Evolutionary conservation across 2,329 filamentous ascomycete genomes (phyloP), one percentile per base, ranked within the genome.

Genomic region (Paraconiothyrium sp.): DNA sequence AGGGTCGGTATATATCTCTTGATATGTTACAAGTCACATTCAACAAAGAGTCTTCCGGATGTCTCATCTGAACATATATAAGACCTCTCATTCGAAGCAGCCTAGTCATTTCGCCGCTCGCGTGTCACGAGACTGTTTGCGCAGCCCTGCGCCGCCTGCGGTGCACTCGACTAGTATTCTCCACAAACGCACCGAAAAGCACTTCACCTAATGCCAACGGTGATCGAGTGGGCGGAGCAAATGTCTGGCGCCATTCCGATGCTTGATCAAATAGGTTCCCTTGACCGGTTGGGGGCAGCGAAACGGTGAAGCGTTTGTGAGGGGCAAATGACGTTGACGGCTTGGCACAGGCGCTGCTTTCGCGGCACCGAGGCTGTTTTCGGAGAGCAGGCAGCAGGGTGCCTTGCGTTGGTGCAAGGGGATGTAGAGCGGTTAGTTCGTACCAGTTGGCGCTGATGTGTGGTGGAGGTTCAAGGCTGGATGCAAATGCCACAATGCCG

Each of bases 311-410:
- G 34, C 24, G 32, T n/a, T 30, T 8, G 35, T 14, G 56, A 46
- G 57, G 57, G 57, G 48, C 55, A 57, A 50, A 50, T 58, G 57
- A 58, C 57, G 57, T 58, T n/a, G 30, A 16, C 1, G n/a, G 14
- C 57, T 52, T 35, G 48, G 48, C 57, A 30, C 8, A 16, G 7
- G 16, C n/a, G 52, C 16, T 34, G 14, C 24, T 13, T 46, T 7
- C 37, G 20, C 39, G 39, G 13, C 35, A 41, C 32, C 11, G 37
- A 43, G 16, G 27, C 9, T 37, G 43, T 30, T 37, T 39, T 11
- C 27, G 37, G 46, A 30, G 46, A 43, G n/a, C 24, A 50, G 35
- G 37, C 20, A 41, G 34, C 39, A 34, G 51, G 37, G 46, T 51
- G 47, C 56, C 47, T 58, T 34, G 30, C 35, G 22, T 44, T 58